A percentile compares a stretch with the other conserved stretches of the same genome.
These are phyloP conservation scores for Heterobasidion parviporum DNA, from an alignment of 1,284 basidiomycete species.

Conservation along the genomic window DNA sequence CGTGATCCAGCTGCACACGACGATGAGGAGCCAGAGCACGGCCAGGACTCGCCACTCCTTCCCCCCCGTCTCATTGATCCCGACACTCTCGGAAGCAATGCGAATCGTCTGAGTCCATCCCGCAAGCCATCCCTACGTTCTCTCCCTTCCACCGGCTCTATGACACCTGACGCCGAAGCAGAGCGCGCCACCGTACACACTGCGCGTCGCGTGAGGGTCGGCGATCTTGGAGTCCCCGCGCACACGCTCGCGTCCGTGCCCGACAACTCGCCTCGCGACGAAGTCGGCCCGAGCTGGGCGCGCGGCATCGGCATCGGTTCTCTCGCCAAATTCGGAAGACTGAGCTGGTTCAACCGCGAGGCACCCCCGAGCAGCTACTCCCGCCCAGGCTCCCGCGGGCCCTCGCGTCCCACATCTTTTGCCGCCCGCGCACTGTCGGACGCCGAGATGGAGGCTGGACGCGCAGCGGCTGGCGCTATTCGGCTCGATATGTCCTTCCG, in stretches of 20 bases:
- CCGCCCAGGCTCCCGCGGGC: slow-evolving; percentile 21
- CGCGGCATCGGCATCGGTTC: slow-evolving; percentile 27
- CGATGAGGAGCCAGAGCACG: slow-evolving; percentile 16
- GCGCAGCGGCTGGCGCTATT: slow-evolving; percentile 11
- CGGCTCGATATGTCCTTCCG: slow-evolving; percentile 10
- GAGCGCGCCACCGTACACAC: slow-evolving; percentile 48
- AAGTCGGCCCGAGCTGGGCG: slow-evolving; percentile 19
- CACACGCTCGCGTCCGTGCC: not conserved
- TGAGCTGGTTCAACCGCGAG: slow-evolving; percentile 44
- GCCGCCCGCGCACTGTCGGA: slow-evolving; percentile 22
- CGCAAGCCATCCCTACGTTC: slow-evolving; percentile 20
- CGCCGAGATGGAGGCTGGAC: slow-evolving; percentile 35
- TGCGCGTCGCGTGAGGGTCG: slow-evolving; percentile 41
- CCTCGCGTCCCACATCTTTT: slow-evolving; percentile 14
- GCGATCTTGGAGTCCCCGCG: not conserved
- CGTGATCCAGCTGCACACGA: slow-evolving; percentile 19
- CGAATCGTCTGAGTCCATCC: slow-evolving; percentile 24
- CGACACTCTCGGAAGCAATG: slow-evolving; percentile 30
- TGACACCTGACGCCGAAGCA: slow-evolving; percentile 11
- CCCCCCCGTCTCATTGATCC: slow-evolving; percentile 30
- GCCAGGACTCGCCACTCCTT: slow-evolving; percentile 26
- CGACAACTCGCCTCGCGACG: not conserved
- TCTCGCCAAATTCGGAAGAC: slow-evolving; percentile 31
- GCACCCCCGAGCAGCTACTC: slow-evolving; percentile 23
- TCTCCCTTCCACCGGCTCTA: slow-evolving; percentile 19